Evolutionary conservation across 2,329 filamentous ascomycete genomes (phyloP).

Genomic region (Stachybotrys elegans): DNA sequence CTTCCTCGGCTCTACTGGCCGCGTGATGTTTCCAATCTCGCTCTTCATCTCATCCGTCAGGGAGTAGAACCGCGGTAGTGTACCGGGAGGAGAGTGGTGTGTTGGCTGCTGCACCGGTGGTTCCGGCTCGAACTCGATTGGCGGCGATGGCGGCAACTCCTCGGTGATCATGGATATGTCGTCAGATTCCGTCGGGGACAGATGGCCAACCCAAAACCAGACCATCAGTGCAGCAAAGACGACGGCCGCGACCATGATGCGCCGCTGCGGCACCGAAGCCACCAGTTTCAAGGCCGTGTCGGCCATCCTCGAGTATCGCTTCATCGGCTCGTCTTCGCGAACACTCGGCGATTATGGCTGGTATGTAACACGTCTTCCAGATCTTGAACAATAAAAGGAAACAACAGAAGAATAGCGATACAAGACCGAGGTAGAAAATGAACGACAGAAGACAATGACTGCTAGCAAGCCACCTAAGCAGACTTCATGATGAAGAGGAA

Average conservation of each 20-base stretch:
- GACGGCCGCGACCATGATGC: not conserved
- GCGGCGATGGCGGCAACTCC: too few species aligned
- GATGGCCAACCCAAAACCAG: not conserved
- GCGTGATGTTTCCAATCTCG: conserved; percentile 13
- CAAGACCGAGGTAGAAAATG: too few species aligned
- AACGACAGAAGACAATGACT: too few species aligned
- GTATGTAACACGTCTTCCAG: too few species aligned
- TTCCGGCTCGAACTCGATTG: too few species aligned
- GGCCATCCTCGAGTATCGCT: too few species aligned
- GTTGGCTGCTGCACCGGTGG: not conserved
- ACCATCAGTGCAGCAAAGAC: not conserved
- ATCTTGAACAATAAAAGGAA: too few species aligned
- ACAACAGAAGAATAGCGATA: too few species aligned
- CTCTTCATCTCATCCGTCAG: conserved; percentile 12
- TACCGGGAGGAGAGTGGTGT: not conserved
- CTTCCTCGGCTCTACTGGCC: conserved; percentile 17
- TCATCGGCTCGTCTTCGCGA: not conserved
- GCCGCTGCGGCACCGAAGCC: not conserved
- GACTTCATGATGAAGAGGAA: too few species aligned
- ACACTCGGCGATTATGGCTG: too few species aligned
- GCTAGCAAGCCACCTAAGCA: too few species aligned
- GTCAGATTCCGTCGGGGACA: not conserved
- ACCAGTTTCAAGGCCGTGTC: not conserved
- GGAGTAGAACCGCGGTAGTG: conserved; percentile 17
- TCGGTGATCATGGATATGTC: not conserved